phyloP scores from a whole-genome alignment of 306 rosid genomes.

The Cicer arietinum region DNA sequence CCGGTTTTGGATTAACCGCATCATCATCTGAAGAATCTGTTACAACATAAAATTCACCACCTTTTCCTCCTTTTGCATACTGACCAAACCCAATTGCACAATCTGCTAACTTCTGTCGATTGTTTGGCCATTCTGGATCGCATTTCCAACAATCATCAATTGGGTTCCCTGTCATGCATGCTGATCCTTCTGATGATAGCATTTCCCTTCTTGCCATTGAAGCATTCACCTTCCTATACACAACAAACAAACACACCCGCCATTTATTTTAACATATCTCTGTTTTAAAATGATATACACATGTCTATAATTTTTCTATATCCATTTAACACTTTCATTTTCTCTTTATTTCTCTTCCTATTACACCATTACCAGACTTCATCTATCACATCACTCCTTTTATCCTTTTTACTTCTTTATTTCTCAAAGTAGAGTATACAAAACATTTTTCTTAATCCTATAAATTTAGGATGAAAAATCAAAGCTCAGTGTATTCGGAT shows the following conservation, averaged over 20 bases:
- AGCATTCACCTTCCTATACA: conserved; percentile 81
- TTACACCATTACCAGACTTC: too few relatives aligned
- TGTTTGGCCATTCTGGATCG: conserved; percentile 91
- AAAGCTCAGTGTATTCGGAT: too few relatives aligned
- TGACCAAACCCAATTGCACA: conserved; percentile 98
- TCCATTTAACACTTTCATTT: too few relatives aligned
- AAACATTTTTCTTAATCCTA: too few relatives aligned
- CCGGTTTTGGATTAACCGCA: conserved; percentile 78
- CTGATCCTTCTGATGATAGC: conserved; percentile 50
- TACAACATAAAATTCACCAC: conserved; percentile 80
- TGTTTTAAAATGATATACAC: too few relatives aligned
- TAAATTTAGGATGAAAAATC: too few relatives aligned
- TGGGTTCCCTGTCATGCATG: conserved; percentile 90
- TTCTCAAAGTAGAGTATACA: too few relatives aligned
- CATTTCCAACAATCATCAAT: conserved; percentile 99
- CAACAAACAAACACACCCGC: not conserved
- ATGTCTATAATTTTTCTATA: too few relatives aligned
- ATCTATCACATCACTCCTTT: too few relatives aligned
- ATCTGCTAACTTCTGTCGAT: conserved; percentile 83
- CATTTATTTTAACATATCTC: too few relatives aligned
- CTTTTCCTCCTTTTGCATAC: conserved; percentile 87
- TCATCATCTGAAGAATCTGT: conserved; percentile 87
- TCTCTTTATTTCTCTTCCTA: too few relatives aligned
- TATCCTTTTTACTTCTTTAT: too few relatives aligned
- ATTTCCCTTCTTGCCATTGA: conserved; percentile 76